phyloP scores from a whole-genome alignment of 2,329 filamentous ascomycete species.

The Aspergillus aculeatinus region DNA sequence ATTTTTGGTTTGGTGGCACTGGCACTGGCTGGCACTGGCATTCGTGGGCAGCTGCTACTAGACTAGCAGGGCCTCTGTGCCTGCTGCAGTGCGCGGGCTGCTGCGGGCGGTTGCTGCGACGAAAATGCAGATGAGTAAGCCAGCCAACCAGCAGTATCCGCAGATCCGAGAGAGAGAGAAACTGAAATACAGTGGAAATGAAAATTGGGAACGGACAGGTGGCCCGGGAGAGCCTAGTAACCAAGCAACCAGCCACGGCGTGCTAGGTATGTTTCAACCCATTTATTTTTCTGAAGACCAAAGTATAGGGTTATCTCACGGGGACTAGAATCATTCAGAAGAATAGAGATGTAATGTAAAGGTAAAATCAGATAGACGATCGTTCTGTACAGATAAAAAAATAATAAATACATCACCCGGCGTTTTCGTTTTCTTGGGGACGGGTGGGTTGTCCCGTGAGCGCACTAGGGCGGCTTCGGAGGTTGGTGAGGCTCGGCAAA shows the following conservation, averaged over 20 bases:
- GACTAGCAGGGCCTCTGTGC: slow-evolving; percentile 4
- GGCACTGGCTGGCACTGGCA: background rate
- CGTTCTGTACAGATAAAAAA: background rate
- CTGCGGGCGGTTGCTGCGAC: slow-evolving; percentile 33
- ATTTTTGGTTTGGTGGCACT: slow-evolving; percentile 3
- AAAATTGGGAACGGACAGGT: slow-evolving; percentile 31
- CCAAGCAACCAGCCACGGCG: slow-evolving; percentile 10
- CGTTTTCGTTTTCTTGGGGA: slow-evolving; percentile 11
- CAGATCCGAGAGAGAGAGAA: slow-evolving; percentile 37
- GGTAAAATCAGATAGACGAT: background rate
- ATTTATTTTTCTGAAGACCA: background rate
- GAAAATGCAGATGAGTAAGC: slow-evolving; percentile 37
- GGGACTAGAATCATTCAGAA: background rate
- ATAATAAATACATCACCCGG: background rate
- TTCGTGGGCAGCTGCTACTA: background rate
- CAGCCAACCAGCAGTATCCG: slow-evolving; percentile 31
- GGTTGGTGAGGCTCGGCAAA: slow-evolving; percentile 38
- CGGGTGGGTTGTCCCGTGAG: slow-evolving; percentile 24
- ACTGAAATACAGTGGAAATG: slow-evolving; percentile 16
- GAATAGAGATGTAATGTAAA: slow-evolving; percentile 3
- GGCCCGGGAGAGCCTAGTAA: slow-evolving; percentile 23
- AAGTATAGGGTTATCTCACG: background rate
- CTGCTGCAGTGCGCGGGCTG: background rate
- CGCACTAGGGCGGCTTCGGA: slow-evolving; percentile 43
- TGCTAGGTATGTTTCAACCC: background rate